Evolutionary conservation across 805 yeast species (phyloP).

Genomic region (Yarrowia keelungensis): DNA sequence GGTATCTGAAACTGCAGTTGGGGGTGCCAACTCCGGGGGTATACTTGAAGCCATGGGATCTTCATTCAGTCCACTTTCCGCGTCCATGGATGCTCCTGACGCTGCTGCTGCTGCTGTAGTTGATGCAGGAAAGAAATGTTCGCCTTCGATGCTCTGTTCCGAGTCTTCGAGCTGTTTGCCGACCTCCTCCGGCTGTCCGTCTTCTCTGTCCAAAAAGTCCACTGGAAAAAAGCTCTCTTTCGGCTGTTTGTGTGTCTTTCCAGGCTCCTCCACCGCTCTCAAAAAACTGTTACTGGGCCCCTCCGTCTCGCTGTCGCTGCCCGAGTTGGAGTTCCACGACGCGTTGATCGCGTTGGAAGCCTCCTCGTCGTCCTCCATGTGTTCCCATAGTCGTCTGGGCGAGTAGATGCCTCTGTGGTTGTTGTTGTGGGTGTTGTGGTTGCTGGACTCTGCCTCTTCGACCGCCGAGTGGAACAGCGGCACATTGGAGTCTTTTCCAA

Average conservation of each 20-base stretch:
- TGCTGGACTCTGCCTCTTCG: slow-evolving; percentile 42
- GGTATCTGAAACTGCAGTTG: slow-evolving; percentile 10
- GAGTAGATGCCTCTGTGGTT: slow-evolving; percentile 36
- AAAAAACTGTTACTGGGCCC: slow-evolving; percentile 36
- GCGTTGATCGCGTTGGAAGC: slow-evolving; percentile 36
- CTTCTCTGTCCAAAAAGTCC: slow-evolving; percentile 33
- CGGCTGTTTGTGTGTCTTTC: slow-evolving; percentile 3
- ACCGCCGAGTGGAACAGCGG: slow-evolving; percentile 47
- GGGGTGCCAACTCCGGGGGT: slow-evolving; percentile 30
- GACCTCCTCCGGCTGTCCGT: slow-evolving; percentile 4
- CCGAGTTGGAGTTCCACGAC: slow-evolving; percentile 33
- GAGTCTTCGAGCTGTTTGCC: slow-evolving; percentile 16
- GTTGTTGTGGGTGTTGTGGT: slow-evolving; percentile 20
- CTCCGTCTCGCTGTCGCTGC: slow-evolving; percentile 20
- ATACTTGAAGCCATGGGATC: slow-evolving; percentile 28
- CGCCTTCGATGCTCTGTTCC: slow-evolving; percentile 24
- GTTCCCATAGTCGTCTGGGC: slow-evolving; percentile 30
- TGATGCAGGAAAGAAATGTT: slow-evolving; percentile 20
- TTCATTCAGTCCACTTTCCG: slow-evolving; percentile 35
- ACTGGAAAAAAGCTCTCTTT: slow-evolving; percentile 35
- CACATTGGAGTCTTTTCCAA: slow-evolving; percentile 43
- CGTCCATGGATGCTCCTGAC: neutral
- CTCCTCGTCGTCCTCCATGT: slow-evolving; percentile 35
- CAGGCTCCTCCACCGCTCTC: slow-evolving; percentile 33
- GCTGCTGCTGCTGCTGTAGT: slow-evolving; percentile 7